These are phyloP conservation scores for Canna indica DNA, from an alignment of 176 grass and related monocot genomes.

Conservation along the genomic window DNA sequence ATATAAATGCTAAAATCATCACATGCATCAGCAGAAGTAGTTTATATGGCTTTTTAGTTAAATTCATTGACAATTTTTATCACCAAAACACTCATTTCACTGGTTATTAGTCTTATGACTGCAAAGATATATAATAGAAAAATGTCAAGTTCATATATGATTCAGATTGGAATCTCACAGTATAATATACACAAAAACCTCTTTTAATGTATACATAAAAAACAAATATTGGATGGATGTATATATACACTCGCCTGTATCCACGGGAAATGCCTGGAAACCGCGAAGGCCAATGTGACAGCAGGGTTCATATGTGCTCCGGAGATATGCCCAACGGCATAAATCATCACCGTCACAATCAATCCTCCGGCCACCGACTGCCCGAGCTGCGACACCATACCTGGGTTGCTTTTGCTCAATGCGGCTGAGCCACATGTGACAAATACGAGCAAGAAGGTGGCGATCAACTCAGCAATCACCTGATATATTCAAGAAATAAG, in stretches of 20 bases:
- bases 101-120: too few species aligned
- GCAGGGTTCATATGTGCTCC: slow-evolving; percentile 97
- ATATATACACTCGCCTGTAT: slow-evolving; percentile 39
- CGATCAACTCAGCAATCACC: slow-evolving; percentile 73
- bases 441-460: slow-evolving; percentile 88
- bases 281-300: slow-evolving; percentile 77
- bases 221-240: not conserved
- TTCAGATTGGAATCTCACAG: too few species aligned
- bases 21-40: too few species aligned
- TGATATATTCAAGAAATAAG: not conserved
- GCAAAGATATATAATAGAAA: too few species aligned
- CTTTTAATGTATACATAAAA: not conserved
- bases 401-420: slow-evolving; percentile 29
- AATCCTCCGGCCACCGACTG: slow-evolving; percentile 80
- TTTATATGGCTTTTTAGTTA: too few species aligned
- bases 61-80: too few species aligned
- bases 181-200: not conserved
- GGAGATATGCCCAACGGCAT: slow-evolving; percentile 85
- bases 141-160: too few species aligned
- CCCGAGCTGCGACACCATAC: slow-evolving; percentile 65
- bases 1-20: too few species aligned
- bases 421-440: slow-evolving; percentile 61
- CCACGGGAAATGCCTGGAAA: slow-evolving; percentile 76
- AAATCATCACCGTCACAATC: slow-evolving; percentile 95
- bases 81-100: too few species aligned